Percentiles rank a stretch among this genome's conserved stretches.
Conservation (phyloP, 129 eudicot genomes). For the Flaveria brownii region DNA sequence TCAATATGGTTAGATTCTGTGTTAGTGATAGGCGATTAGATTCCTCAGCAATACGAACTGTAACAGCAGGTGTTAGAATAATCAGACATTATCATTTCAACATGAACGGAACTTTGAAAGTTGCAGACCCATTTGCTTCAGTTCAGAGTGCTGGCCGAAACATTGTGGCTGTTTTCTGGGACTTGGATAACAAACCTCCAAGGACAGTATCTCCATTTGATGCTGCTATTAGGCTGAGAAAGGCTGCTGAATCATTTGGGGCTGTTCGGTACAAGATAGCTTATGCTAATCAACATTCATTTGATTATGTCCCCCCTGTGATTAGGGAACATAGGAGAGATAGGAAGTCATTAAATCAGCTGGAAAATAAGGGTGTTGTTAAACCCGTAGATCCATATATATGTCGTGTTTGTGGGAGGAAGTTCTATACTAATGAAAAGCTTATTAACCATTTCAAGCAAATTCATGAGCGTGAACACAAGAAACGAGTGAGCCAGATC, state of each 20-base stretch:
- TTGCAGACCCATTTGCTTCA: constrained; percentile 32
- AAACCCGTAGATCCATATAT: constrained; percentile 53
- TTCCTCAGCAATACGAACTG: constrained; percentile 17
- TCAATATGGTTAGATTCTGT: constrained; percentile 11
- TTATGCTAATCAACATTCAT: constrained; percentile 63
- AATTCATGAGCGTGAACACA: constrained; percentile 79
- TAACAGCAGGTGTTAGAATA: constrained; percentile 10
- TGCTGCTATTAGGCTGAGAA: constrained; percentile 65
- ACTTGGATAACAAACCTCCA: constrained; percentile 84
- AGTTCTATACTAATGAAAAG: constrained; percentile 55
- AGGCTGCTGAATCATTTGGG: constrained; percentile 60
- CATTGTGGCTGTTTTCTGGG: constrained; percentile 81
- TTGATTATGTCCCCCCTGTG: constrained; percentile 55
- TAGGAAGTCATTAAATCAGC: constrained; percentile 39
- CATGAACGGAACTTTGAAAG: constrained; percentile 15
- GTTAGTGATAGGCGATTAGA: constrained; percentile 3
- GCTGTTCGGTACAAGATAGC: constrained; percentile 64
- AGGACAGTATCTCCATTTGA: constrained; percentile 63
- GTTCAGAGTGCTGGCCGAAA: constrained; percentile 27
- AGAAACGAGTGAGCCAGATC: constrained; percentile 65
- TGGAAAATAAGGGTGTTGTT: constrained; percentile 58
- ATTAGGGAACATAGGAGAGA: constrained; percentile 51
- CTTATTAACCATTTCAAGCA: constrained; percentile 72
- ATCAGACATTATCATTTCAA: constrained; percentile 29
- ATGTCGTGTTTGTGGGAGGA: constrained; percentile 81